Evolutionary conservation across 2,329 filamentous ascomycete genomes (phyloP).

Genomic region (Pseudogymnoascus sp.): DNA sequence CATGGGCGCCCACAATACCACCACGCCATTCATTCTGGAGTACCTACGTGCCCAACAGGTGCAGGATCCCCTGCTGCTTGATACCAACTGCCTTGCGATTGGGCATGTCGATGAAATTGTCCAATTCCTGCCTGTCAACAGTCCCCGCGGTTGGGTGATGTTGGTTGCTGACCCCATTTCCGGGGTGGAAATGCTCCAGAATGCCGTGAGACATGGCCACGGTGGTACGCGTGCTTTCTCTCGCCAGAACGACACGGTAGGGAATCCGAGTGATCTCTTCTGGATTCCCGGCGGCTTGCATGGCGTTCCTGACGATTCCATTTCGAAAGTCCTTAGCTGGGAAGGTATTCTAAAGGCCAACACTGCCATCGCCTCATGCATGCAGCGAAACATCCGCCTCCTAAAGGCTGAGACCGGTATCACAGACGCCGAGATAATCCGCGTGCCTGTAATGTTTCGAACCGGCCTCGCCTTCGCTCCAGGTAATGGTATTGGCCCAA

Average conservation of each 20-base stretch:
- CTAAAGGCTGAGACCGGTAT: not conserved
- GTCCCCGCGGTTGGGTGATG: constrained; percentile 20
- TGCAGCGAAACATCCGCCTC: not conserved
- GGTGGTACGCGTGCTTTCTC: not conserved
- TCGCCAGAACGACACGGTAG: not conserved
- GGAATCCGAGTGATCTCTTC: not conserved
- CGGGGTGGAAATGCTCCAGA: constrained; percentile 22
- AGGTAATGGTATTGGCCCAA: not conserved
- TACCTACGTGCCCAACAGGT: constrained; percentile 31
- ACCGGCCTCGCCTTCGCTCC: not conserved
- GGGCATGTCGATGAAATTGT: constrained; percentile 33
- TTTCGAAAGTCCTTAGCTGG: not conserved
- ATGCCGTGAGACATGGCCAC: constrained; percentile 9
- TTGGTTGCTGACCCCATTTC: constrained; percentile 19
- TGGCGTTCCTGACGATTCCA: not conserved
- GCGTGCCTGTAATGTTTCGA: not conserved
- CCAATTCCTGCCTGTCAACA: constrained; percentile 27
- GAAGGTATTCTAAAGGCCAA: not conserved
- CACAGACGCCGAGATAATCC: not conserved
- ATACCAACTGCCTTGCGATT: constrained; percentile 27
- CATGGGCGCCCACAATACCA: constrained; percentile 15
- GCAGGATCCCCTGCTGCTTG: constrained; percentile 31
- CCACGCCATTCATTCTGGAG: constrained; percentile 20
- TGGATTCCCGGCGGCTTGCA: not conserved
- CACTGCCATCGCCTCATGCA: not conserved